A percentile compares a stretch with the other conserved stretches of the same genome.
Evolutionary conservation across 345 rosid species (phyloP).

Genomic region (Linum trigynum): DNA sequence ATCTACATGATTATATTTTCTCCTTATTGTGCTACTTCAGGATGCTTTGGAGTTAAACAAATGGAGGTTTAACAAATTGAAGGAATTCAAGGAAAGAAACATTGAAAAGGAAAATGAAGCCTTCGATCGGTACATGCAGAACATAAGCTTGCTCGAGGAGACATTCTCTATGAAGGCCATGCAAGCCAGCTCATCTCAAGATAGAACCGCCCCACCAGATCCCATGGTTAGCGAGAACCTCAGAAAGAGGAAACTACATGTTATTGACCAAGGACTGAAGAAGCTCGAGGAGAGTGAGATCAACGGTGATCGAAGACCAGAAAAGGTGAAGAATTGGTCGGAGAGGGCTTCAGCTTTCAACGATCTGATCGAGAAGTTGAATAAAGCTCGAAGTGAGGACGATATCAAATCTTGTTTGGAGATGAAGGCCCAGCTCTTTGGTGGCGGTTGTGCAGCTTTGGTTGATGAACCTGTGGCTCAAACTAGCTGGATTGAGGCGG

Average conservation of each 20-base stretch:
- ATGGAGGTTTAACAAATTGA: slow-evolving; percentile 86
- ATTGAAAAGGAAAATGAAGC: slow-evolving; percentile 75
- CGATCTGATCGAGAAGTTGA: slow-evolving; percentile 63
- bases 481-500: slow-evolving; percentile 16
- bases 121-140: slow-evolving; percentile 72
- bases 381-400: slow-evolving; percentile 67
- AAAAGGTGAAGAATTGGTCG: slow-evolving; percentile 26
- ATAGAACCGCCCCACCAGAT: slow-evolving; percentile 16
- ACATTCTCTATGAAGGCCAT: slow-evolving; percentile 45
- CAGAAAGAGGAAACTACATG: slow-evolving; percentile 41
- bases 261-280: slow-evolving; percentile 52
- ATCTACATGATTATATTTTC: background rate
- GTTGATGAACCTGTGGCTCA: slow-evolving; percentile 13
- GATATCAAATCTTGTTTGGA: slow-evolving; percentile 69
- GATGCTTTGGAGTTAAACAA: slow-evolving; percentile 78
- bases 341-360: slow-evolving; percentile 43
- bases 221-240: slow-evolving; percentile 39
- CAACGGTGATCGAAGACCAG: slow-evolving; percentile 23
- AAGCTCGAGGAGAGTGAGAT: slow-evolving; percentile 36
- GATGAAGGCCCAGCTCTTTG: slow-evolving; percentile 41
- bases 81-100: slow-evolving; percentile 61
- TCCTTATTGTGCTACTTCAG: slow-evolving; percentile 32
- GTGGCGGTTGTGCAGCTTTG: slow-evolving; percentile 11
- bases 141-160: slow-evolving; percentile 67
- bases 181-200: slow-evolving; percentile 26